These are phyloP conservation scores for Geotrichum fermentans DNA, from an alignment of 1,139 yeast species.

Conservation along the genomic window DNA sequence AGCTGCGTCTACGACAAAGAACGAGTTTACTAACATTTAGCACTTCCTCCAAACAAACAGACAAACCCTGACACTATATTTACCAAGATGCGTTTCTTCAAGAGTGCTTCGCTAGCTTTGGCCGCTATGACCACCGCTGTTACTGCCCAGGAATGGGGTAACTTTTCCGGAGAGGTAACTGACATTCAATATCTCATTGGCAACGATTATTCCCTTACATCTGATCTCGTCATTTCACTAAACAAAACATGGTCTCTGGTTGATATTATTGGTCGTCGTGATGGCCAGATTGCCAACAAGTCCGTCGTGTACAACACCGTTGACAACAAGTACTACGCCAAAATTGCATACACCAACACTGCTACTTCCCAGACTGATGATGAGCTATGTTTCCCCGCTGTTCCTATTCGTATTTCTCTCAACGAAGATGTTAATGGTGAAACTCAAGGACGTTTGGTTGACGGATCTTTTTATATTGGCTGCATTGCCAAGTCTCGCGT, in stretches of 20 bases:
- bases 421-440: constrained; percentile 11
- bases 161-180: constrained; percentile 19
- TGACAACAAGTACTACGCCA: constrained; percentile 20
- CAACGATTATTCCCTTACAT: constrained; percentile 17
- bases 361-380: constrained; percentile 10
- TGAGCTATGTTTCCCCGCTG: constrained; percentile 18
- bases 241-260: constrained; percentile 19
- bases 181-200: constrained; percentile 13
- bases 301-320: constrained; percentile 20
- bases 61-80: background rate
- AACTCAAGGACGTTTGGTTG: constrained; percentile 11
- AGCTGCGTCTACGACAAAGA: too few relatives aligned
- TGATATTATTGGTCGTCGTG: constrained; percentile 18
- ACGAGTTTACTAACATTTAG: background rate
- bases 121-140: constrained; percentile 12
- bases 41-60: constrained; percentile 1
- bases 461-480: constrained; percentile 20
- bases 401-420: constrained; percentile 18
- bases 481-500: constrained; percentile 19
- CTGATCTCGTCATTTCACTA: constrained; percentile 14
- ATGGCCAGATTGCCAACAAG: constrained; percentile 19
- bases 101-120: constrained; percentile 7
- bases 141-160: constrained; percentile 20
- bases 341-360: constrained; percentile 18
- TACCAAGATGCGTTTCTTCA: constrained; percentile 1